Conservation (phyloP, 1,139 yeast genomes). For the Sugiyamaella pinicola region DNA sequence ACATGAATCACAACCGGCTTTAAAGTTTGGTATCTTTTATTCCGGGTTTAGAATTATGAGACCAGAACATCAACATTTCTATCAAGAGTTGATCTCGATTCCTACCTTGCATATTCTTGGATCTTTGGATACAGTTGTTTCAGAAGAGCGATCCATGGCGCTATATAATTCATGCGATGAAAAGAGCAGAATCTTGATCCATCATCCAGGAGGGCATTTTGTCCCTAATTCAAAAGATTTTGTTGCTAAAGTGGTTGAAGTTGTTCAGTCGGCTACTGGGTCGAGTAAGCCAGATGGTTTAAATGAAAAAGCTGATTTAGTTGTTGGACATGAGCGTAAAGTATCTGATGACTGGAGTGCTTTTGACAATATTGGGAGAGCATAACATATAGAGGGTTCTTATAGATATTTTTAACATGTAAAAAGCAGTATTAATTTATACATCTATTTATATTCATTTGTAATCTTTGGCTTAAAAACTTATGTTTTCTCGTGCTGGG, state of each 20-base stretch:
- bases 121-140: constrained; percentile 84
- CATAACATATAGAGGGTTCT: background rate
- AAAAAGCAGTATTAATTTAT: too few relatives aligned
- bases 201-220: constrained; percentile 86
- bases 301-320: constrained; percentile 20
- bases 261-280: constrained; percentile 23
- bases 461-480: too few relatives aligned
- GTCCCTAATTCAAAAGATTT: constrained; percentile 72
- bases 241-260: constrained; percentile 56
- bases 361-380: constrained; percentile 47
- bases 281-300: constrained; percentile 6
- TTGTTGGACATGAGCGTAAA: constrained; percentile 14
- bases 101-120: constrained; percentile 81
- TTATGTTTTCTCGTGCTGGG: background rate
- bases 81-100: constrained; percentile 49
- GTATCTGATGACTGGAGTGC: constrained; percentile 44
- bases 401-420: too few relatives aligned
- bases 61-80: constrained; percentile 52
- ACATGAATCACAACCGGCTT: constrained; percentile 46
- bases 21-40: constrained; percentile 72
- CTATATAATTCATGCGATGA: constrained; percentile 58
- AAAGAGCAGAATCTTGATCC: constrained; percentile 52
- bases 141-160: constrained; percentile 65
- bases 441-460: too few relatives aligned
- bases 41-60: constrained; percentile 75